Percentiles rank a stretch among this genome's conserved stretches.
Evolutionary conservation across 441 rosid species (phyloP).

Genomic region (Theobroma grandiflorum): DNA sequence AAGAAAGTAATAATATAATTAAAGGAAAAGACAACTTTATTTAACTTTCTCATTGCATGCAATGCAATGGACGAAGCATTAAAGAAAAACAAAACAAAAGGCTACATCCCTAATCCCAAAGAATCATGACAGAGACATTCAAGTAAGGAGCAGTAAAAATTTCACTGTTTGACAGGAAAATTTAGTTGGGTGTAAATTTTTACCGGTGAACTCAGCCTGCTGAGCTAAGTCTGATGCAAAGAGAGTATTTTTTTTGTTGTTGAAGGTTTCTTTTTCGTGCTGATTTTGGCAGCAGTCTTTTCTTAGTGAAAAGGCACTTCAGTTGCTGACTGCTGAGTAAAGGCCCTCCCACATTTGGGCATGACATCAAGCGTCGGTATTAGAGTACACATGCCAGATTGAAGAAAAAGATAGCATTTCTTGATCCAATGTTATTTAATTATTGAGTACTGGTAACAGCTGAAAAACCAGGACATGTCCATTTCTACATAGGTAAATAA

Average conservation of each 20-base stretch:
- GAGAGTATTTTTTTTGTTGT: background rate
- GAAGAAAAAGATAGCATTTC: background rate
- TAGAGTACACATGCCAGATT: background rate
- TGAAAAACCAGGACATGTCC: too few relatives aligned
- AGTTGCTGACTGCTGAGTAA: background rate
- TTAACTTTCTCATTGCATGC: background rate
- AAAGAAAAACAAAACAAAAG: background rate
- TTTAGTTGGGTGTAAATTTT: background rate
- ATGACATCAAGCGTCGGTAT: background rate
- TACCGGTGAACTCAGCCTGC: slow-evolving; percentile 15
- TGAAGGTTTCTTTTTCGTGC: background rate
- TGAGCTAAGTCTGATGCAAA: slow-evolving; percentile 16
- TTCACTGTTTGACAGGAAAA: background rate
- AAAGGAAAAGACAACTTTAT: background rate
- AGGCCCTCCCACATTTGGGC: background rate
- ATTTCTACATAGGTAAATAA: too few relatives aligned
- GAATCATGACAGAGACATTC: background rate
- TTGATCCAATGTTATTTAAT: background rate
- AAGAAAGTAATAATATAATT: background rate
- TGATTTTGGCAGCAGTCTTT: slow-evolving; percentile 13
- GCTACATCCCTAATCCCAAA: background rate
- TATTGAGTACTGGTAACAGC: too few relatives aligned
- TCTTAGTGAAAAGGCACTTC: background rate
- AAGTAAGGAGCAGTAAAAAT: background rate
- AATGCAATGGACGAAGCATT: background rate